Conservation (phyloP, 2,329 filamentous ascomycete genomes). For the Lachnellula occidentalis region DNA sequence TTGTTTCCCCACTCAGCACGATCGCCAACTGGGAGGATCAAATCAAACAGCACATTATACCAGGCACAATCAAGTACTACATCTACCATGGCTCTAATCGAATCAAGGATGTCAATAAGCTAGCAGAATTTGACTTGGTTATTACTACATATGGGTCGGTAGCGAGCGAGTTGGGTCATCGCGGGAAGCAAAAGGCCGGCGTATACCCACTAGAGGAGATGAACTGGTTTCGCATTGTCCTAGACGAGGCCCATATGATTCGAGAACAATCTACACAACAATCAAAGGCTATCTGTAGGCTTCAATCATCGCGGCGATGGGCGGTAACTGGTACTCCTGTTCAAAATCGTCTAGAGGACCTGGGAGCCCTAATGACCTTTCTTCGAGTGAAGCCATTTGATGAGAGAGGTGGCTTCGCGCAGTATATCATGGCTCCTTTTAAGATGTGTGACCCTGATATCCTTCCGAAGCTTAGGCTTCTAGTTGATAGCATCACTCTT, state of each 20-base stretch:
- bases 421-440: conserved; percentile 79
- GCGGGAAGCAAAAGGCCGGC: conserved; percentile 55
- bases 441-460: conserved; percentile 81
- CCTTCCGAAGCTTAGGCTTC: conserved; percentile 75
- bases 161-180: conserved; percentile 67
- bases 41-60: conserved; percentile 72
- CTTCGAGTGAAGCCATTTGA: conserved; percentile 81
- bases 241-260: conserved; percentile 94
- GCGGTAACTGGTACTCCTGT: conserved; percentile 96
- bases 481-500: conserved; percentile 92
- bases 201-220: conserved; percentile 66
- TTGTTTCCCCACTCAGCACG: conserved; percentile 85
- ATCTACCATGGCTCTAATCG: conserved; percentile 82
- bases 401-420: conserved; percentile 66
- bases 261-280: conserved; percentile 77
- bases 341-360: conserved; percentile 87
- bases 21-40: conserved; percentile 94
- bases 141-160: conserved; percentile 92
- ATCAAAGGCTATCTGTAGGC: conserved; percentile 75
- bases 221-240: conserved; percentile 88
- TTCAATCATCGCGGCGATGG: conserved; percentile 81
- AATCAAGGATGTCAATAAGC: conserved; percentile 59
- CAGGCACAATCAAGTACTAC: conserved; percentile 62
- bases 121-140: conserved; percentile 74
- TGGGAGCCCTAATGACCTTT: conserved; percentile 82